These are phyloP conservation scores for Pistacia atlantica DNA, from an alignment of 345 rosid genomes.

Conservation along the genomic window DNA sequence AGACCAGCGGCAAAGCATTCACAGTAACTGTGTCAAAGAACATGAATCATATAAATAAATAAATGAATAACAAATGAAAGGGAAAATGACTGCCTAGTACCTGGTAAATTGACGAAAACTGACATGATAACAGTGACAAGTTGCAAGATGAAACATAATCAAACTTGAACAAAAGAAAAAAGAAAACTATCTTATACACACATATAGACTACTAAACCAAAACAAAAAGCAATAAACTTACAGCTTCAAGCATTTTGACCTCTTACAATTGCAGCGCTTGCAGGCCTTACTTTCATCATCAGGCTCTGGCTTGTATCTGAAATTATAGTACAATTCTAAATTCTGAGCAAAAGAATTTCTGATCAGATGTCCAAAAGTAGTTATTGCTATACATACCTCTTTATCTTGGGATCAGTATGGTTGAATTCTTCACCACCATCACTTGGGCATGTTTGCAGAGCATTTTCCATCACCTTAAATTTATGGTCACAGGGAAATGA, in stretches of 20 bases:
- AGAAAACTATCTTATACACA: neutral
- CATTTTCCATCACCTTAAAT: constrained; percentile 32
- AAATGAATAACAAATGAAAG: neutral
- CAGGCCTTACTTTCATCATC: constrained; percentile 50
- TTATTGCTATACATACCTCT: constrained; percentile 38
- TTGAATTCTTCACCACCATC: constrained; percentile 32
- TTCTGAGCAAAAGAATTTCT: neutral
- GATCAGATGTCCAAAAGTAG: neutral
- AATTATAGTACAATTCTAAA: constrained; percentile 15
- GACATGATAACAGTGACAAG: neutral
- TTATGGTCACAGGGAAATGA: constrained; percentile 31
- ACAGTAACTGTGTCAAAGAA: constrained; percentile 56
- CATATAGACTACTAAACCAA: neutral
- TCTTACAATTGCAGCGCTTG: constrained; percentile 89
- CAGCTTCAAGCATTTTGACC: constrained; percentile 96
- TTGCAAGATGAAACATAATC: neutral
- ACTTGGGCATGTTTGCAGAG: constrained; percentile 28
- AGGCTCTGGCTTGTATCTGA: constrained; percentile 44
- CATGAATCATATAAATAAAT: constrained; percentile 9
- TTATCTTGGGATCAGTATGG: constrained; percentile 33
- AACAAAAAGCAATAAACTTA: constrained; percentile 44
- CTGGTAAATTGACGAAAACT: neutral
- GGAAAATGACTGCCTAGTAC: neutral
- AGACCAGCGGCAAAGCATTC: constrained; percentile 89
- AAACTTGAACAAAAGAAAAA: neutral